Conservation (phyloP, 2,329 filamentous ascomycete genomes). For the Westerdykella sp. region DNA sequence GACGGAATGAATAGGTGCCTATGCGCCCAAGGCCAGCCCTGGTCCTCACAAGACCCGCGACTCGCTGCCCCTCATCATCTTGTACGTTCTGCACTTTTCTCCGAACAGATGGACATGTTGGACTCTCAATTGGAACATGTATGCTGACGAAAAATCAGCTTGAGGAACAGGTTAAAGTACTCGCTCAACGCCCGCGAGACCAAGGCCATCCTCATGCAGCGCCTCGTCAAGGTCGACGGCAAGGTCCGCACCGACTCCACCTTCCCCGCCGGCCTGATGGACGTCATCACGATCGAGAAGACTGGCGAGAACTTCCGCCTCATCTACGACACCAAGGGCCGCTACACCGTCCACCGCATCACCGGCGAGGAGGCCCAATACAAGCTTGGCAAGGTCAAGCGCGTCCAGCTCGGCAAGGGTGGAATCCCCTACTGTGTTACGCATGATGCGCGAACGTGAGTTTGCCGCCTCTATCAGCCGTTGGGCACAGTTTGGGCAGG, state of each 20-base stretch:
- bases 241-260: conserved; percentile 99
- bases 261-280: conserved; percentile 98
- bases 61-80: conserved; percentile 97
- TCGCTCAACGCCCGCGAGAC: conserved; percentile 97
- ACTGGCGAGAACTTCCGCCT: conserved; percentile 99
- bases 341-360: conserved; percentile 99
- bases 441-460: conserved; percentile 99
- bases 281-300: conserved; percentile 99
- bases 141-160: conserved; percentile 3
- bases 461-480: conserved; percentile 99
- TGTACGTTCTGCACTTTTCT: conserved; percentile 34
- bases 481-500: conserved; percentile 60
- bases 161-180: conserved; percentile 83
- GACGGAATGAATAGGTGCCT: conserved; percentile 37
- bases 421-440: conserved; percentile 99
- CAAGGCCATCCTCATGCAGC: conserved; percentile 98
- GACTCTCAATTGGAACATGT: conserved; percentile 43
- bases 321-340: conserved; percentile 99
- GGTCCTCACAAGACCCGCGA: conserved; percentile 99
- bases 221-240: conserved; percentile 98
- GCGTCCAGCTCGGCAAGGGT: conserved; percentile 97
- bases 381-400: conserved; percentile 99
- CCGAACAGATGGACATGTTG: conserved; percentile 50
- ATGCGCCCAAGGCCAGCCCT: conserved; percentile 61
- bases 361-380: conserved; percentile 98